Evolutionary conservation across 768 basidiomycete genomes (phyloP), one percentile per base, ranked within the genome.

Genomic region (Pholiota molesta): DNA sequence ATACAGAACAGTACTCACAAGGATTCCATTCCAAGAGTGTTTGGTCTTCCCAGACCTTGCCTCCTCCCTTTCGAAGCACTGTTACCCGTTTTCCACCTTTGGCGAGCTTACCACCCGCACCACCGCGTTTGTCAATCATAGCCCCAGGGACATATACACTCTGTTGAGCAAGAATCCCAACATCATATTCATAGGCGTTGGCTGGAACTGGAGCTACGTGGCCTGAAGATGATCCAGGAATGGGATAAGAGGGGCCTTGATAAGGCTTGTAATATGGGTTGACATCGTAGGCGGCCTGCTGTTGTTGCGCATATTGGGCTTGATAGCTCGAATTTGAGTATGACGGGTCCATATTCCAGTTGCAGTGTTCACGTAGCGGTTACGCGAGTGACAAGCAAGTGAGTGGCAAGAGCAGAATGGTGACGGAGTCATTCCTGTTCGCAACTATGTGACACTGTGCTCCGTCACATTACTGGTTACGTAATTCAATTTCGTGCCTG

Each of bases 21-120:
- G 97, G 92, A 78, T 94, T 97, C 97, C 97, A 99, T 68, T 99
- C 97, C 14, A 98, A 76, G 59, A 99, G 79, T 3, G 95, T 97
- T 76, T 94, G 94, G 73, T 99, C 97, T 74, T 99, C 97, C 97
- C 97, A 99, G 23, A 93, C 89, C 78, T 95, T 96, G 35, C 97
- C 97, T 57, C 85, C 97, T 5, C 96, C 97, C 76, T 98, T 98
- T 56, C 97, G 83, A 52, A 99, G 76, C 10, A 99, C 97, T 3
- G 97, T 99, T 52, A 88, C 90, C 63, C 97, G 81, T 78, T 98
- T 97, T 44, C 92, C 92, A 53, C 94, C 94, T 73, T 94, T 95
- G 0, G 90, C 90, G 51, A 94, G 78, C 73, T 92, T 93, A 3
- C 92, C 92, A 52, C 92, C 92, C 2, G 92, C 85, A 11, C 92